Evolutionary conservation across 148 eudicot genomes (phyloP), one percentile per base, ranked within the genome.

Genomic region (Fagopyrum tataricum): DNA sequence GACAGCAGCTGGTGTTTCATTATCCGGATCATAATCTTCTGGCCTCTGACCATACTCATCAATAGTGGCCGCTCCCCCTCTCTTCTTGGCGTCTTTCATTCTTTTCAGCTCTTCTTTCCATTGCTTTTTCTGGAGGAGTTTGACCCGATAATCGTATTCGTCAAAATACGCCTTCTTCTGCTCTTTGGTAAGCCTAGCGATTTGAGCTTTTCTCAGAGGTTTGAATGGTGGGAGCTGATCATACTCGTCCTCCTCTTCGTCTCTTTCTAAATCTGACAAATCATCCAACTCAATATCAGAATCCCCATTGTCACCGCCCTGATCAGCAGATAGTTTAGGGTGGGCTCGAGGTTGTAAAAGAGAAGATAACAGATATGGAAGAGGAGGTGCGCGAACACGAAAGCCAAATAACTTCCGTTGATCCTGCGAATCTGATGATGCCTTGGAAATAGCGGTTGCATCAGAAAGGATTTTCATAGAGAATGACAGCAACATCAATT

Each of bases 141-240:
- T 95, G 74, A 95, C 97, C 17, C 99, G 81, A 66, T 95, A 92
- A 75, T 87, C 97, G 67, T 85, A 95, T 82, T 95, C 99, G 76
- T 95, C 96, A 17, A 88, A 92, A 58, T 95, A 95, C 6, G 97
- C 96, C 84, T 83, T 92, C 75, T 74, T 88, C 82, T 95, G 97
- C 71, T 92, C 99, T 18, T 70, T 77, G 75, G 84, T 90, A 61
- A 95, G 91, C 80, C 83, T 92, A 14, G 85, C 85, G 51, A 95
- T 24, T 80, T 95, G 99, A 56, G 85, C 58, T 82, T 84, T 92
- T 79, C 79, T 87, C 58, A 95, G 85, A 79, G 99, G 99, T 80
- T 87, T 90, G 74, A 95, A 95, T 61, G 99, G 97, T 43, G 99
- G 99, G 17, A 95, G 96, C 85, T 95, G 91, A 51, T 95, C 97